phyloP scores from a whole-genome alignment of 352 stramenopile species.

The Stramenopiles sp. region DNA sequence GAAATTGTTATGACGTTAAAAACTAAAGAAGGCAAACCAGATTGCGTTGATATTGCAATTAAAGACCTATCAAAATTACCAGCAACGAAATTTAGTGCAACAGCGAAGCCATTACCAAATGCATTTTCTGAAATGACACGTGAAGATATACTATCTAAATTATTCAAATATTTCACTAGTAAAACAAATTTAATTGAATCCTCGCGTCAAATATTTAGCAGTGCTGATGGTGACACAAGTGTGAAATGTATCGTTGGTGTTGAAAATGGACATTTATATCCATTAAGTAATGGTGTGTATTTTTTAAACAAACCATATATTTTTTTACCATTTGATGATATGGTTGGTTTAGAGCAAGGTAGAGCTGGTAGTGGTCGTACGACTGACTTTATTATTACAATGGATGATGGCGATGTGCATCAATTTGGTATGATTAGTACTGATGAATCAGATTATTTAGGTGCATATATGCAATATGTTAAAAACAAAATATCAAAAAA shows the following conservation, averaged over 20 bases:
- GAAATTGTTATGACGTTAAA: neutral
- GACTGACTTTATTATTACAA: neutral
- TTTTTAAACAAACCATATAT: conserved; percentile 7
- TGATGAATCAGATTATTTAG: neutral
- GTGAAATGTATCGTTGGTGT: conserved; percentile 1
- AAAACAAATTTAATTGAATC: neutral
- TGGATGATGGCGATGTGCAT: neutral
- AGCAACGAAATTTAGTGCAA: neutral
- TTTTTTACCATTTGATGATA: neutral
- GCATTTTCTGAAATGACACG: neutral
- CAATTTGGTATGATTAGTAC: conserved; percentile 6
- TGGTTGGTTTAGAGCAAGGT: conserved; percentile 6
- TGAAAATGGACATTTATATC: neutral
- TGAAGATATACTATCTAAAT: neutral
- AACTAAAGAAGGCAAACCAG: neutral
- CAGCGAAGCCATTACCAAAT: neutral
- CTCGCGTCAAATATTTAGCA: neutral
- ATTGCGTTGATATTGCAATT: neutral
- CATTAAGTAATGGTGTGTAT: neutral
- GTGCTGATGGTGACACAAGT: neutral
- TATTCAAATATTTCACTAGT: neutral
- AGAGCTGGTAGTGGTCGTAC: conserved; percentile 1
- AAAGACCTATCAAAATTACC: neutral
- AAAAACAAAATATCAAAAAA: neutral
- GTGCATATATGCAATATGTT: neutral